Evolutionary conservation across 805 yeast genomes (phyloP).

Genomic region (Starmerella potacharoeniae): DNA sequence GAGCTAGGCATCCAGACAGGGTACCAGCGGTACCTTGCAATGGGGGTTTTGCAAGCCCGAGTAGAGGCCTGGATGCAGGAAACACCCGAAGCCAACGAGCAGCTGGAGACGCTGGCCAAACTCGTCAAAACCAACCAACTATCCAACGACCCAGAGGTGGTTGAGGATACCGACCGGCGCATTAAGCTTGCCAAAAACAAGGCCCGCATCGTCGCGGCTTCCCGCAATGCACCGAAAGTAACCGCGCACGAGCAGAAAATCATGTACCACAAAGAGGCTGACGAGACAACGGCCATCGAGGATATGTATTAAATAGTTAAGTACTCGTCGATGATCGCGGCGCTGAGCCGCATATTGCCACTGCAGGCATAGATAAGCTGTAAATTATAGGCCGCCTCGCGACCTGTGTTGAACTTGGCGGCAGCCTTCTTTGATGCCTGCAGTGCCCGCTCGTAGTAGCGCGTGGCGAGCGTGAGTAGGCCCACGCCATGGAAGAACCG

Average conservation of each 20-base stretch:
- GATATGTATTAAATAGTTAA: conserved; percentile 31
- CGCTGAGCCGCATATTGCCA: conserved; percentile 60
- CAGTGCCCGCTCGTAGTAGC: conserved; percentile 56
- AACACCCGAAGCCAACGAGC: conserved; percentile 7
- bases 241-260: conserved; percentile 31
- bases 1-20: conserved; percentile 55
- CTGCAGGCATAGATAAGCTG: conserved; percentile 61
- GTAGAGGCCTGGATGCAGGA: conserved; percentile 29
- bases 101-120: conserved; percentile 9
- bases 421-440: conserved; percentile 23
- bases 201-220: conserved; percentile 39
- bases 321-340: conserved; percentile 51
- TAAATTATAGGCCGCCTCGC: conserved; percentile 80
- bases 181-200: conserved; percentile 49
- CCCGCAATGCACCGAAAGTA: conserved; percentile 24
- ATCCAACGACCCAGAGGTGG: conserved; percentile 44
- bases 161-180: conserved; percentile 43
- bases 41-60: conserved; percentile 58
- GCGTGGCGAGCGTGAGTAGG: conserved; percentile 57
- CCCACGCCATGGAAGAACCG: conserved; percentile 78
- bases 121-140: conserved; percentile 26
- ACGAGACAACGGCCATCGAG: conserved; percentile 28
- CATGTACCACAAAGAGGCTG: conserved; percentile 21
- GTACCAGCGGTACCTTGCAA: conserved; percentile 35
- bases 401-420: conserved; percentile 46